Conservation (phyloP, 306 rosid species). For the Mimosa pudica region DNA sequence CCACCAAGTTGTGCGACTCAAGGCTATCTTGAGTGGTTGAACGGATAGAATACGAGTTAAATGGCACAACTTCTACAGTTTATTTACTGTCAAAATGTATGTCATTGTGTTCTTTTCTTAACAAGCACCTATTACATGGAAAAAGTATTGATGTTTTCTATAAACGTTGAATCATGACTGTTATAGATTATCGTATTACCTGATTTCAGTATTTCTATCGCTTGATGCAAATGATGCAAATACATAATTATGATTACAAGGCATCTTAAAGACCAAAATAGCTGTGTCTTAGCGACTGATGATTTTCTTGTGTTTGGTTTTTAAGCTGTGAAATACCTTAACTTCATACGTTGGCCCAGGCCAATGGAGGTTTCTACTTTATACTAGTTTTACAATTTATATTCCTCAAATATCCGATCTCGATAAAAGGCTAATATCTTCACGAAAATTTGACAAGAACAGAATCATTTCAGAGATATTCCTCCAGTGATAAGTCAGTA, state of each 20-base stretch:
- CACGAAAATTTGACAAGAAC: neutral
- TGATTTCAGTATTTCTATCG: neutral
- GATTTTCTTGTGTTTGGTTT: too few species aligned
- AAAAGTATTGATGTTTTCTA: neutral
- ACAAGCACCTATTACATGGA: neutral
- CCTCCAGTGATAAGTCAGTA: neutral
- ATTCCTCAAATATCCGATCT: too few species aligned
- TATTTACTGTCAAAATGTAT: neutral
- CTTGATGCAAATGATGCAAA: neutral
- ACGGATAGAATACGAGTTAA: neutral
- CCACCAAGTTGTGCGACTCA: neutral
- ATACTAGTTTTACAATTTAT: too few species aligned
- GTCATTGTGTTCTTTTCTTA: neutral
- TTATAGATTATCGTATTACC: too few species aligned
- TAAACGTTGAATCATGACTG: neutral
- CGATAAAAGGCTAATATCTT: too few species aligned
- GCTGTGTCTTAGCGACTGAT: neutral
- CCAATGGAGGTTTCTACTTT: too few species aligned
- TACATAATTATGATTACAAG: neutral
- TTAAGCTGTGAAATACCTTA: too few species aligned
- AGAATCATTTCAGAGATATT: neutral
- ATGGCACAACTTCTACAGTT: neutral
- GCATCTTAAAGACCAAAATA: neutral
- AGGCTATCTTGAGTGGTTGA: neutral
- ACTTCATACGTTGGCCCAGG: too few species aligned